These are phyloP conservation scores for Fusarium sp. DNA, from an alignment of 2,329 filamentous ascomycete species.

Conservation along the genomic window DNA sequence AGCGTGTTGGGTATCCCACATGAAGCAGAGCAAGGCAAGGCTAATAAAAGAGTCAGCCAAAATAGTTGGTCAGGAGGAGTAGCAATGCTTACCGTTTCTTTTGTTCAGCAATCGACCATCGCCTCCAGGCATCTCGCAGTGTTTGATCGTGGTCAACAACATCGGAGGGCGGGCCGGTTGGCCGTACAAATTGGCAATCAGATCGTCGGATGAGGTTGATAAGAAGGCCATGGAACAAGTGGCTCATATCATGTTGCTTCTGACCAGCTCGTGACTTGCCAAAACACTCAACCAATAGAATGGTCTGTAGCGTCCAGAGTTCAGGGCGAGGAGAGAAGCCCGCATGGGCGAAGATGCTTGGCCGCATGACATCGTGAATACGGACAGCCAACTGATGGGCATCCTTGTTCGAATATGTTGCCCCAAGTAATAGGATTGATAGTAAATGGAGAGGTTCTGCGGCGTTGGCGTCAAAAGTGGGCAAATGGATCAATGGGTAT, in stretches of 20 bases:
- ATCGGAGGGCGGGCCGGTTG: slow-evolving; percentile 35
- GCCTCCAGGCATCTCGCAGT: slow-evolving; percentile 61
- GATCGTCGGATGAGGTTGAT: slow-evolving; percentile 54
- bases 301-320: slow-evolving; percentile 71
- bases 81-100: slow-evolving; percentile 61
- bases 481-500: slow-evolving; percentile 70
- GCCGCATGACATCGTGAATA: slow-evolving; percentile 70
- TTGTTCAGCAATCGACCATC: slow-evolving; percentile 67
- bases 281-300: slow-evolving; percentile 73
- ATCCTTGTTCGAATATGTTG: slow-evolving; percentile 70
- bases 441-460: slow-evolving; percentile 65
- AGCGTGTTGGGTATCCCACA: slow-evolving; percentile 75
- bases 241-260: slow-evolving; percentile 73
- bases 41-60: slow-evolving; percentile 37
- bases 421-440: slow-evolving; percentile 69
- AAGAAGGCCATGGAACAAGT: slow-evolving; percentile 60
- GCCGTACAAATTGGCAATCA: slow-evolving; percentile 51
- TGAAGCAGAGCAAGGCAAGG: slow-evolving; percentile 70
- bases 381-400: slow-evolving; percentile 71
- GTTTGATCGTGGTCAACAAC: slow-evolving; percentile 50
- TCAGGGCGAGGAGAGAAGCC: slow-evolving; percentile 70
- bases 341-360: slow-evolving; percentile 68
- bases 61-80: neutral
- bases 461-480: slow-evolving; percentile 65
- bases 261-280: slow-evolving; percentile 73